Evolutionary conservation across 1,284 basidiomycete species (phyloP), one percentile per base, ranked within the genome.

Genomic region (Rhodotorula sp.): DNA sequence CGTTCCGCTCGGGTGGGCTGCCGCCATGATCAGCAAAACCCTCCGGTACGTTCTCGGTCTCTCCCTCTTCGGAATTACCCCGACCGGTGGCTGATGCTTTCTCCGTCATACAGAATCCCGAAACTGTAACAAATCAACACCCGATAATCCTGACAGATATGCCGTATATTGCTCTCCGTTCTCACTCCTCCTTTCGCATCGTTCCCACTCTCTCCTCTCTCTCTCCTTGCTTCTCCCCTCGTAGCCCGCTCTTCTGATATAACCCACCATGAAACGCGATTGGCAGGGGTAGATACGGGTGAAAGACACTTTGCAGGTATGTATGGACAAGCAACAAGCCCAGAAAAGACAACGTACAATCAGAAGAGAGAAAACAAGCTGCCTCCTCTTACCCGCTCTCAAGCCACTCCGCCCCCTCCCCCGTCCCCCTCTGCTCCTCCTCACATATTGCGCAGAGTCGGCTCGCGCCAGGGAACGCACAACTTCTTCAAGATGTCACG

Each of bases 1-100:
- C 51, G 79, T 93, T 26, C 91, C 93, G 80, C 89, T 83, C 24
- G 78, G 84, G 26, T 96, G 92, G 93, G 93, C 90, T 14, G 89
- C 92, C 29, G 90, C 91, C 64, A 96, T 96, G 94, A 90, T 96
- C 74, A 93, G 91, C 84, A 96, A 96, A 83, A 96, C 94, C 30
- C 83, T 97, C 66, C 61, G 74, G 73, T 74, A 45, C 33, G 70
- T 59, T 24, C 3, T 7, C 24, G 8, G 5, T 30, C 17, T 42
- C 30, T 59, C 24, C 17, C n/a, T 53, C 0, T 37, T 4, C 22
- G 24, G 3, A 24, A 20, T 29, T 17, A 14, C 18, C 26, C 20
- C 2, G 10, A 17, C 7, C 44, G 6, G 1, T 6, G 10, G 8
- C 62, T 64, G 24, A 57, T 30, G 3, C 15, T 14, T 2, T 46